Base-by-base conservation (phyloP, 1,139 yeast species). In the Suhomyces chickasaworum region DNA sequence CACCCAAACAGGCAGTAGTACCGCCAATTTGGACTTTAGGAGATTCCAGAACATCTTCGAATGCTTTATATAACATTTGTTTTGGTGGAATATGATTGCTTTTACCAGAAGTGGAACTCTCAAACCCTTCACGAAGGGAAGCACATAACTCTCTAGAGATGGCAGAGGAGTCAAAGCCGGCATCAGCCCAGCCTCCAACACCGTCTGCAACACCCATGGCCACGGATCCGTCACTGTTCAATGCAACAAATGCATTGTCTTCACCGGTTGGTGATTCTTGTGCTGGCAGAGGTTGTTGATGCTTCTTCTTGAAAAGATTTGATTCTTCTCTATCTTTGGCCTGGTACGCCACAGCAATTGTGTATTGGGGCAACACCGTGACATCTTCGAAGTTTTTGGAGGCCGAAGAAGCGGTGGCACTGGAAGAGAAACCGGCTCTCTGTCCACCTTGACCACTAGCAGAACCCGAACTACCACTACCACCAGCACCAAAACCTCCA, bases 121-220 rank as follows among this genome's bases (percentile, higher is more conserved):
- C 75, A 49, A 73, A 73, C 20, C 50, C 54, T 6, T 50, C 36
- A 42, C 64, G 61, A 44, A 71, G 68, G 6, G 76, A 65, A 13
- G 64, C 65, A 54, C 90, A 84, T 41, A 86, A 65, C 57, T 85
- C 91, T 56, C 91, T 71, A 12, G 89, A 82, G 39, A 86, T 85
- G 7, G 91, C 91, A 49, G 86, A 80, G 1, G 97, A 88, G 63
- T 91, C 97, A 56, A 84, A 87, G 0, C 97, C 97, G 35, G 89
- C 84, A 54, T 88, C 93, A 2, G 89, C 80, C 97, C 98, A 93
- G 1, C 98, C 98, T 15, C 98, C 98, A 5, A 93, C 98, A 16
- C 99, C 99, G 65, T 93, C 99, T 2, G 97, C 93, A 1, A 93
- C 97, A 8, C 97, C 98, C 7, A 89, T 75, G 0, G 91, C 82